phyloP scores from a whole-genome alignment of 768 basidiomycete genomes.

The Melanogaster broomeanus region DNA sequence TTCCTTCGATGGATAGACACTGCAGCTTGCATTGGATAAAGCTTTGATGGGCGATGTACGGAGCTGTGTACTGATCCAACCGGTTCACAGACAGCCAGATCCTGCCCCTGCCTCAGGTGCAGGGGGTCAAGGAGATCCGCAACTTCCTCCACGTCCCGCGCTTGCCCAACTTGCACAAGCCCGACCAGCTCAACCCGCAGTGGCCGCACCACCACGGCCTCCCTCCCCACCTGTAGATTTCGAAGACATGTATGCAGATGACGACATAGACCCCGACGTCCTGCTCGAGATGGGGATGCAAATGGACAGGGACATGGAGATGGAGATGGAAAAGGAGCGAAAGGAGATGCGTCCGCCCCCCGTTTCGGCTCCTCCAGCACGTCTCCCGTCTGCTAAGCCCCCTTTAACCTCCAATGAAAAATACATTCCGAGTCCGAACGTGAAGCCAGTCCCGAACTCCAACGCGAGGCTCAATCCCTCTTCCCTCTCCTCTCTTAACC shows the following conservation, averaged over 20 bases:
- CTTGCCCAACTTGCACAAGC: constrained; percentile 16
- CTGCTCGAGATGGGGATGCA: constrained; percentile 22
- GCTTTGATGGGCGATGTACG: background rate
- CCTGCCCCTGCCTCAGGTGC: constrained; percentile 15
- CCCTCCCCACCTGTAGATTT: constrained; percentile 13
- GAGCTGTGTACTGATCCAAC: background rate
- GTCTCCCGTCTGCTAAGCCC: background rate
- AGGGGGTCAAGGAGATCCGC: constrained; percentile 12
- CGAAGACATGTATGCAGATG: constrained; percentile 27
- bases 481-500: constrained; percentile 11
- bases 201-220: background rate
- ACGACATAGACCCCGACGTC: constrained; percentile 32
- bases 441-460: background rate
- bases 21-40: background rate
- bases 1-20: background rate
- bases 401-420: constrained; percentile 5
- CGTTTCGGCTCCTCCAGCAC: background rate
- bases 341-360: background rate
- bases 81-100: constrained; percentile 25
- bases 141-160: constrained; percentile 16
- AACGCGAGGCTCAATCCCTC: background rate
- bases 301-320: constrained; percentile 13
- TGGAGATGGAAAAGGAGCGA: background rate
- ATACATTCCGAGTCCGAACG: background rate
- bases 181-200: constrained; percentile 11